Base-by-base conservation (phyloP, 495 filamentous ascomycete species). In the Aspergillus conjunctus region DNA sequence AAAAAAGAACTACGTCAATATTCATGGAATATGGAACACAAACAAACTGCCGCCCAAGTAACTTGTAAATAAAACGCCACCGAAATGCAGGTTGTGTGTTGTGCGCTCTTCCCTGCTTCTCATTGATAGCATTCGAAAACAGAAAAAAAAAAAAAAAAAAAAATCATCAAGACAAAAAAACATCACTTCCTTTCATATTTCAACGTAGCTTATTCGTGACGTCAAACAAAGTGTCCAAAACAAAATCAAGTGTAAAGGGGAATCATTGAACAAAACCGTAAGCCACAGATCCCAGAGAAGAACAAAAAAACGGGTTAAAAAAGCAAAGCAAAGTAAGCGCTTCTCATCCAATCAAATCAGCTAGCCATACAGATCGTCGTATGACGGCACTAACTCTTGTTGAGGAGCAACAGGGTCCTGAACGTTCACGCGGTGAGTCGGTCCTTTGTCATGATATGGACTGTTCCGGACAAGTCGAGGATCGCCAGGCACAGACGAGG, bases 331-430 rank as follows among this genome's bases (percentile, higher is more conserved):
- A 20, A 14, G n/a, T 7, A 17, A n/a, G 12, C 8, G 7, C n/a
- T 41, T 14, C 34, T 9, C 8, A 9, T 43, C 33, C 33, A 54
- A 54, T 54, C 26, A 53, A 41, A 4, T 15, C 31, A 31, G 52
- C 67, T 66, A 80, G 15, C 77, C 77, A 59, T 76, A 80, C 9
- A 80, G 68, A 32, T 80, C 77, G 62, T 80, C 77, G 34, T 80
- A 73, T 17, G 77, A 80, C 7, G 76, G 77, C 1, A 79, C 77
- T 65, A 80, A 57, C 52, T 75, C 68, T 51, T 73, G 73, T 26
- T 39, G 53, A 32, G 61, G 48, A 17, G 66, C 52, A 18, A 63
- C 68, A 30, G 63, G 59, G 50, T 71, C 69, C 1, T 65, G 56
- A 26, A 41, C 44, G 2, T 60, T 48, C 17, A 33, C 26, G 3